Evolutionary conservation across 306 rosid species (phyloP), one percentile per base, ranked within the genome.

Genomic region (Arachis hypogaea): DNA sequence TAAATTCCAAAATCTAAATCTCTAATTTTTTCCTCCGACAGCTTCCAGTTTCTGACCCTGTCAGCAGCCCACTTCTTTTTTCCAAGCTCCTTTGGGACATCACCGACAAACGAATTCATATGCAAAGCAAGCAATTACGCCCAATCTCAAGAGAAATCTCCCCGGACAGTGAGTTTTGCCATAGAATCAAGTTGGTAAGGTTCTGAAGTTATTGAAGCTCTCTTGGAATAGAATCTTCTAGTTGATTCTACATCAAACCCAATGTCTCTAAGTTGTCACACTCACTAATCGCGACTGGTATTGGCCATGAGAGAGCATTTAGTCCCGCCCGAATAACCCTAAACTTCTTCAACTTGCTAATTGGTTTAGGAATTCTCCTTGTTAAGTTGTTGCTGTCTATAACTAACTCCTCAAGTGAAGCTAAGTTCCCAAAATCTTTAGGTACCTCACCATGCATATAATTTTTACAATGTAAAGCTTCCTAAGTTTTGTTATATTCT

Each of bases 161-260:
- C 1, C 28, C 28, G 1, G 1, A 22, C 28, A 22, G 28, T 22
- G 28, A 22, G 28, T 22, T 22, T 22, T 22, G 28, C 28, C 28
- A 22, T 22, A 22, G 28, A 22, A 22, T 22, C 28, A 22, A 81
- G 33, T 66, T 84, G 49, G 89, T 81, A 16, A 90, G 96, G 64
- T 84, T 86, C 69, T 81, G 86, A 68, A 90, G 96, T 76, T 82
- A 75, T 77, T 81, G 86, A 68, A 90, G 96, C 78, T 82, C 79
- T 77, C 72, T 76, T 54, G 90, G 96, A 74, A 90, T 79, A n/a
- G 85, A 80, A 67, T 93, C 93, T 80, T 82, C 84, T 40, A 90
- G 75, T 61, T 50, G 79, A 78, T 90, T 90, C 81, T 90, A 89
- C 36, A 93, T 78, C 79, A 90, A 85, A 30, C 96, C 96, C 58